Evolutionary conservation across 257 asterid genomes (phyloP), one percentile per base, ranked within the genome.

Genomic region (Solanum boliviense): DNA sequence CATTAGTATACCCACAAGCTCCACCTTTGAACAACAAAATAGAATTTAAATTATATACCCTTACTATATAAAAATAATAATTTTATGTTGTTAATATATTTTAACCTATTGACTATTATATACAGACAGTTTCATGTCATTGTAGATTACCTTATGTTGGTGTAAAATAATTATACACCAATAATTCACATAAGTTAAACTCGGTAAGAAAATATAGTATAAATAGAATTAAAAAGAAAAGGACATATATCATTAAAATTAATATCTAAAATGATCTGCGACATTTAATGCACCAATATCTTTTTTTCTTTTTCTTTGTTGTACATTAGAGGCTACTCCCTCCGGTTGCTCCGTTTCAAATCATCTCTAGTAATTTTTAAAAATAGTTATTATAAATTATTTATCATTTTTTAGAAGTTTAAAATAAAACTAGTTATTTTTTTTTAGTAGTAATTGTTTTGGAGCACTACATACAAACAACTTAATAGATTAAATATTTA

Each of bases 1-100:
- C 93, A 73, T 89, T 91, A 31, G 90, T 89, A 70, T 93, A 96
- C 82, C 98, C 99, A 90, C 98, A 96, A 60, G 98, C 95, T 44
- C 98, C 99, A 38, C 99, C 99, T 96, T 13, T 65, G 21, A 4
- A 21, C 6, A 29, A 25, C 87, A 36, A 15, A 20, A 72, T 32
- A 16, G 7, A 12, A 72, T 72, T 72, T 72, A 34, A 32, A 38
- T 72, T 72, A 18, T 34, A 72, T 32, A 9, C 79, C 20, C 13
- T 9, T 18, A 72, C 21, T 72, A 18, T 72, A 18, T 72, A 34
- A 8, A 72, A 2, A 71, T 41, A 70, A 70, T 70, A 70, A 70
- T 29, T 70, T 70, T 2, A 72, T 18, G 5, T 72, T 72, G 6
- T 34, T 72, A 18, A 9, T 72, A 72, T 72, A 34, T 34, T 34